Base-by-base conservation (phyloP, 306 rosid species). In the Senna tora region DNA sequence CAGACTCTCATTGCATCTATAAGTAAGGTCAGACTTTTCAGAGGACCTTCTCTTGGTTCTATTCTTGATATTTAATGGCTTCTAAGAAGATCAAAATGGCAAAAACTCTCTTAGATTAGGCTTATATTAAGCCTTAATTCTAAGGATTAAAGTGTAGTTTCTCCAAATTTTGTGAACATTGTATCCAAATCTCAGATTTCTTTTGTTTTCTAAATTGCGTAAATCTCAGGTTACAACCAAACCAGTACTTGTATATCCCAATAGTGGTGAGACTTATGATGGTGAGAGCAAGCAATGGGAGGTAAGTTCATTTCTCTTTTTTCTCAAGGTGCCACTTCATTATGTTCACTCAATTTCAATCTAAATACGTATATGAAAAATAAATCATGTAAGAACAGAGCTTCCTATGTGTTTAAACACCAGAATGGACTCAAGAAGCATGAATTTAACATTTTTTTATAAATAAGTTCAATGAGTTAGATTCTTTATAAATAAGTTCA, bases 181-280 rank as follows among this genome's bases (percentile, higher is more conserved):
- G 30, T 25, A 25, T 25, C 30, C 3, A 25, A 10, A 60, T 51
- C 69, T 65, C 50, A 59, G 19, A 12, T n/a, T 57, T 12, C 15
- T 46, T 36, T 0, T 30, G 9, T 66, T 49, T 25, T 25, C 30
- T 25, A 25, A 53, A 15, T 45, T 50, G 61, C 62, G 28, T 13
- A 9, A 71, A 65, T 69, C 46, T 57, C 92, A 93, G 98, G 86
- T 60, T 28, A 87, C 98, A 47, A 73, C 58, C 52, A 93, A 90
- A 77, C 87, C 97, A 38, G 46, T 90, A 55, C 67, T 90, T 52
- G 77, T 89, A 65, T 93, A 93, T 79, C 98, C 96, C 56, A 93
- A 90, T 83, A 90, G 97, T 13, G 98, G 97, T 54, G 96, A 93
- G 76, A 87, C 89, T 62, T 93, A 88, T 21, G 83, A 78, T 75